Evolutionary conservation across 768 basidiomycete genomes (phyloP), one percentile per base, ranked within the genome.

Genomic region (Ramaria rubella): DNA sequence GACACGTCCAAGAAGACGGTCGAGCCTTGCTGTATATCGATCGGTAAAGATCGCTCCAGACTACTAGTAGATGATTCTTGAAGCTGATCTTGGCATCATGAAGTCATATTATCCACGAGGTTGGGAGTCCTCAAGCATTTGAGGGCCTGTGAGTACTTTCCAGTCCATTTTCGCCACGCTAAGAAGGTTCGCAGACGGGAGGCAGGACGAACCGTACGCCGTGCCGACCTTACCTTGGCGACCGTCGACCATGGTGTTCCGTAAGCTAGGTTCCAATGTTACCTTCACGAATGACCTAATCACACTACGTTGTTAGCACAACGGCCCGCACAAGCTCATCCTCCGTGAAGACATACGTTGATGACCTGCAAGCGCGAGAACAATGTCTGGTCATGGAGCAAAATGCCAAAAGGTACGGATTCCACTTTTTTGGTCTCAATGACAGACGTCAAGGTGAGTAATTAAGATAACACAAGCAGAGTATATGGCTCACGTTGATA

Each of bases 41-140:
- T 73, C 78, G 86, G 86, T 86, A 70, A 52, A 73, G 8, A 61
- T n/a, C 6, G 17, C n/a, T 30, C 27, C 24, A 2, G 19, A 33
- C 5, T 4, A 8, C 21, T 24, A 15, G 23, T 2, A 48, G 29
- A 14, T 48, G 15, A 27, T n/a, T n/a, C n/a, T n/a, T n/a, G 14
- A 8, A 48, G 4, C 46, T 5, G 17, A 15, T 30, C 5, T 19
- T 2, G 4, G 21, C 8, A 5, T 24, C 3, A 5, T 27, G 3
- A 30, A 58, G 57, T 48, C 52, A 51, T 24, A 30, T 56, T 21
- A 87, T 95, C 23, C 91, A 94, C 63, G 92, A 94, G 75, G 92
- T 94, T 52, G 94, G 92, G 17, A 89, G 85, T 56, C 92, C 92
- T 38, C 92, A 94, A 70, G 92, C 92, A 2, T 92, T 92, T 64